Conservation (phyloP, 768 basidiomycete species). For the Psilocybe cyanescens region DNA sequence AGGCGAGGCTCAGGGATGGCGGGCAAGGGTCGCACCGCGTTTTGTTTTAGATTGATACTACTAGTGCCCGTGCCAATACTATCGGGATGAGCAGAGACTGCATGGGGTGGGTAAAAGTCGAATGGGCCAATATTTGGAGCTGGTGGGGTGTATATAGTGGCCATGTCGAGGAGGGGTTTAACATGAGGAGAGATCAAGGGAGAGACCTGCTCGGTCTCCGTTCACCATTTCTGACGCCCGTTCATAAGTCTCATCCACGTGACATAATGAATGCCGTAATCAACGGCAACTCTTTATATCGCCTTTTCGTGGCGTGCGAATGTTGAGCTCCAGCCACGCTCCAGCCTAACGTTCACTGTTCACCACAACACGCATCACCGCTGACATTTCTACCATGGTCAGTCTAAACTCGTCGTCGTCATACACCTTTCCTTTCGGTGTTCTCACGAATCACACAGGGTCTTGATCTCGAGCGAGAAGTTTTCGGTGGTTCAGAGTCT, state of each 20-base stretch:
- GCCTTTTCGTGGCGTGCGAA: neutral
- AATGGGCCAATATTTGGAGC: neutral
- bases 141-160: neutral
- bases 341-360: neutral
- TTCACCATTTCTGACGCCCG: constrained; percentile 3
- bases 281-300: neutral
- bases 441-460: constrained; percentile 19
- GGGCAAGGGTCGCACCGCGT: constrained; percentile 10
- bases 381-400: constrained; percentile 21
- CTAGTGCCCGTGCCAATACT: too few relatives aligned
- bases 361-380: constrained; percentile 6
- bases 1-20: constrained; percentile 13
- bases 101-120: neutral
- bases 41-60: too few relatives aligned
- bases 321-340: neutral
- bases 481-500: constrained; percentile 85
- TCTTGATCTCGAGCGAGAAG: constrained; percentile 62
- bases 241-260: neutral
- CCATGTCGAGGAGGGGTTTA: neutral
- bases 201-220: neutral
- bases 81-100: too few relatives aligned
- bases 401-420: constrained; percentile 1
- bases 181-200: neutral
- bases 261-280: neutral
- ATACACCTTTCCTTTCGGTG: neutral